These are phyloP conservation scores for Candida adriatica DNA, from an alignment of 805 yeast genomes.

Conservation along the genomic window DNA sequence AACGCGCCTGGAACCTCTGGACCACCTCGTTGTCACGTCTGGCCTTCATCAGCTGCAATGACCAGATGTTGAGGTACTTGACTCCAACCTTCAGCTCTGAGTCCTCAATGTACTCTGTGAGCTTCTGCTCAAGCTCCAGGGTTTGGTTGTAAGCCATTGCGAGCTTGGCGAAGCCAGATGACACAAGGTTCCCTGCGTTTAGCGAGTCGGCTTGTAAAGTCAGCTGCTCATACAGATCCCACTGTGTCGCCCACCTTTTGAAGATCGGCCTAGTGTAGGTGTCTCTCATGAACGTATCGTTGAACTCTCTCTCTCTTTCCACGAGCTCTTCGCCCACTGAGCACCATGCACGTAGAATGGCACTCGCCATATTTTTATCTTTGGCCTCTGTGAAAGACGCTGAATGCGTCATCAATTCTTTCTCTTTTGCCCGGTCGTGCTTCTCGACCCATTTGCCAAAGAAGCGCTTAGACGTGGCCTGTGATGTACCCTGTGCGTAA, in stretches of 20 bases:
- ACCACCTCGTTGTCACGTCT: constrained; percentile 29
- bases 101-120: constrained; percentile 21
- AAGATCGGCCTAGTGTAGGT: constrained; percentile 6
- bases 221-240: constrained; percentile 7
- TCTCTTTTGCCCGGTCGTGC: constrained; percentile 5
- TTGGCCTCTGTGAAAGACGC: constrained; percentile 1
- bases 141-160: constrained; percentile 12
- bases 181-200: constrained; percentile 18
- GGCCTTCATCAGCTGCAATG: constrained; percentile 26
- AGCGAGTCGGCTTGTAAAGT: constrained; percentile 19
- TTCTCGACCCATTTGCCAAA: constrained; percentile 9
- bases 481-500: constrained; percentile 1
- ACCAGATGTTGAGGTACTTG: constrained; percentile 28
- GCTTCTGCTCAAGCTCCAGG: constrained; percentile 12
- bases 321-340: constrained; percentile 1
- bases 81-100: constrained; percentile 17
- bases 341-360: constrained; percentile 10
- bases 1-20: constrained; percentile 27
- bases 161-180: constrained; percentile 22
- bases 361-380: neutral
- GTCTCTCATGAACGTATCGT: constrained; percentile 3
- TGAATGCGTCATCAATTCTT: neutral
- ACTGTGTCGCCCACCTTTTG: constrained; percentile 13
- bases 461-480: neutral
- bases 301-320: constrained; percentile 6